Conservation (phyloP, 169 alveolate genomes). For the Cytauxzoon felis region DNA sequence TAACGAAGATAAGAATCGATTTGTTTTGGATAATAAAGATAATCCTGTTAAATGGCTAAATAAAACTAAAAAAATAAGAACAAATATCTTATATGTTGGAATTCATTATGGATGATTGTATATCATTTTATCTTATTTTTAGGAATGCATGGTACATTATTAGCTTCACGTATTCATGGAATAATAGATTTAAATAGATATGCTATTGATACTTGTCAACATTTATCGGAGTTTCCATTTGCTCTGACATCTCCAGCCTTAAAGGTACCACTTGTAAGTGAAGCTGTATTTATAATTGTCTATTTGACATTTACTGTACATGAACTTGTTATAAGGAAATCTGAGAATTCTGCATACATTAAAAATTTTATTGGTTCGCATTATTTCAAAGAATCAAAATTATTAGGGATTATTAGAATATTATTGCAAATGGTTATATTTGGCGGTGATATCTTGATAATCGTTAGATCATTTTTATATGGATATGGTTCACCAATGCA, state of each 20-base stretch:
- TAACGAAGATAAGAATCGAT: too few species aligned
- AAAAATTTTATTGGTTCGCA: conserved; percentile 34
- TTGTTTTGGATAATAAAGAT: too few species aligned
- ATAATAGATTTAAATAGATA: conserved; percentile 37
- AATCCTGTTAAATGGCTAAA: not conserved
- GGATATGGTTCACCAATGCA: conserved; percentile 62
- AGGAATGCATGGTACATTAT: conserved; percentile 59
- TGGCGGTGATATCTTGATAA: not conserved
- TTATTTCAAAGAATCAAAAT: conserved; percentile 23
- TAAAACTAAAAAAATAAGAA: not conserved
- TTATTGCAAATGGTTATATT: conserved; percentile 38
- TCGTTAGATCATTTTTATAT: not conserved
- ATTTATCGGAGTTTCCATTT: conserved; percentile 49
- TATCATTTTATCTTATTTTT: conserved; percentile 45
- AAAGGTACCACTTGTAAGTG: conserved; percentile 36
- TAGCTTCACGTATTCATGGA: conserved; percentile 59
- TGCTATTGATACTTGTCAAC: conserved; percentile 60
- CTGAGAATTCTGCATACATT: conserved; percentile 33
- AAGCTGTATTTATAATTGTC: conserved; percentile 38
- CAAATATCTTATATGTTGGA: conserved; percentile 46
- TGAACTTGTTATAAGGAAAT: conserved; percentile 42
- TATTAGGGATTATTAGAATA: conserved; percentile 20
- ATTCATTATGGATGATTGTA: conserved; percentile 55
- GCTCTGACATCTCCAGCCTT: conserved; percentile 41
- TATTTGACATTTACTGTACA: conserved; percentile 50